Evolutionary conservation across 2,329 filamentous ascomycete species (phyloP).

Genomic region (Elsinoe necatrix): DNA sequence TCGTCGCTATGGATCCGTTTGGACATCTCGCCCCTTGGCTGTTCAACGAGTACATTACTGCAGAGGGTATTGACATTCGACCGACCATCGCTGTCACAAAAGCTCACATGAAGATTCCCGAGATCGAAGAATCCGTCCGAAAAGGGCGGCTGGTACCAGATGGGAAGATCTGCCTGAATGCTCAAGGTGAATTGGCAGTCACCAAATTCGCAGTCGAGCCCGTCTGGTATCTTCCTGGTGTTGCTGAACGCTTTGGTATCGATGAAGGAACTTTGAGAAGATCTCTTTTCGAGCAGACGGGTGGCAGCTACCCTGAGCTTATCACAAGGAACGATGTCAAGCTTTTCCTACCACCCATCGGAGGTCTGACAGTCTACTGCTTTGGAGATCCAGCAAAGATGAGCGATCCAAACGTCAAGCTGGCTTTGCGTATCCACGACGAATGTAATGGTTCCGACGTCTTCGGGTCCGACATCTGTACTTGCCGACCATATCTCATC

Average conservation of each 20-base stretch:
- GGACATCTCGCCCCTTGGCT: conserved; percentile 81
- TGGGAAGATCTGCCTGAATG: conserved; percentile 83
- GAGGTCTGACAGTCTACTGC: conserved; percentile 90
- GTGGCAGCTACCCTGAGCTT: conserved; percentile 90
- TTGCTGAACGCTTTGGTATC: conserved; percentile 91
- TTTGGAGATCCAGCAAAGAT: conserved; percentile 94
- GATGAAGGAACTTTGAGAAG: conserved; percentile 82
- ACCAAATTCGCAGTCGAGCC: conserved; percentile 97
- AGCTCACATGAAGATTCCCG: conserved; percentile 93
- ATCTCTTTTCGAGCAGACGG: conserved; percentile 88
- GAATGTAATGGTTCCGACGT: conserved; percentile 96
- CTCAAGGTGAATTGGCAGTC: conserved; percentile 77
- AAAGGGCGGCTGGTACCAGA: conserved; percentile 68
- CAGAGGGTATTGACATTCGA: conserved; percentile 74
- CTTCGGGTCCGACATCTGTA: conserved; percentile 96
- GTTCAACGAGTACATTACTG: conserved; percentile 68
- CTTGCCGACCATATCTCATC: conserved; percentile 88
- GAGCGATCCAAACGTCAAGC: conserved; percentile 69
- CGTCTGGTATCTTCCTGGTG: conserved; percentile 50
- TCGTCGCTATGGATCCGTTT: conserved; percentile 93
- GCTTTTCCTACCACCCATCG: conserved; percentile 89
- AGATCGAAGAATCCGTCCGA: conserved; percentile 80
- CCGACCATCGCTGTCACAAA: conserved; percentile 88
- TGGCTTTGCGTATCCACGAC: conserved; percentile 79
- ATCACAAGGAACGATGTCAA: conserved; percentile 95